Conservation (phyloP, 2,329 filamentous ascomycete genomes). For the Chalaropsis thielavioides region DNA sequence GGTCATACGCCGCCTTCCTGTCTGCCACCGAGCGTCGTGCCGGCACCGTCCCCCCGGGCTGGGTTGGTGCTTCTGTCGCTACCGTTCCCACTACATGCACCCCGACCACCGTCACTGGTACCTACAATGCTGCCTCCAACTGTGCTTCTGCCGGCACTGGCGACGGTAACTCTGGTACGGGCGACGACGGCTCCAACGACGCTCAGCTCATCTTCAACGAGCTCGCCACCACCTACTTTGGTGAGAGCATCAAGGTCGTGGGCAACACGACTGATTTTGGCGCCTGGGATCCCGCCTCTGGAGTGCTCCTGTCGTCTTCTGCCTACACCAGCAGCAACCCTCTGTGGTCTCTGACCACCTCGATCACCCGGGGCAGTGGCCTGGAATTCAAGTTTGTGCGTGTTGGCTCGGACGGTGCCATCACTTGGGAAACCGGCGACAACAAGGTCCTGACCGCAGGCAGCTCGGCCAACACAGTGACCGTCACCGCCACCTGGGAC, state of each 20-base stretch:
- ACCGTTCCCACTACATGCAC: conserved; percentile 36
- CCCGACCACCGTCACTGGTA: conserved; percentile 32
- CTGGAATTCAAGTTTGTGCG: conserved; percentile 58
- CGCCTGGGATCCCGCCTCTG: conserved; percentile 42
- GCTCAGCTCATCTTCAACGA: conserved; percentile 45
- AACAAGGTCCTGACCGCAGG: conserved; percentile 31
- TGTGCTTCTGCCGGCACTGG: conserved; percentile 21
- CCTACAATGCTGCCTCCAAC: conserved; percentile 31
- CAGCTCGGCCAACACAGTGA: conserved; percentile 21
- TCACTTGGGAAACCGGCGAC: conserved; percentile 51
- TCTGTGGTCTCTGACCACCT: conserved; percentile 45
- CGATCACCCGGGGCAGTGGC: conserved; percentile 38
- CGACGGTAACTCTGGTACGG: conserved; percentile 18
- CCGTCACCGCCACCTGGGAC: conserved; percentile 26
- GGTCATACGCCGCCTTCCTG: conserved; percentile 59
- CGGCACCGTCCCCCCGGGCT: conserved; percentile 40
- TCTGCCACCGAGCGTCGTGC: conserved; percentile 45
- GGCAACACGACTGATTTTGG: conserved; percentile 47
- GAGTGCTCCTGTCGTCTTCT: conserved; percentile 41
- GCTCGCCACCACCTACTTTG: conserved; percentile 40
- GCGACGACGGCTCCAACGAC: conserved; percentile 15
- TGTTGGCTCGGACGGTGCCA: conserved; percentile 36
- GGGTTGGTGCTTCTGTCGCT: conserved; percentile 35
- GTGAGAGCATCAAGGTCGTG: conserved; percentile 50
- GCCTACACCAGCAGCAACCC: conserved; percentile 45